Evolutionary conservation across 2,329 filamentous ascomycete genomes (phyloP), one percentile per base, ranked within the genome.

Genomic region (Trichoderma sp.): DNA sequence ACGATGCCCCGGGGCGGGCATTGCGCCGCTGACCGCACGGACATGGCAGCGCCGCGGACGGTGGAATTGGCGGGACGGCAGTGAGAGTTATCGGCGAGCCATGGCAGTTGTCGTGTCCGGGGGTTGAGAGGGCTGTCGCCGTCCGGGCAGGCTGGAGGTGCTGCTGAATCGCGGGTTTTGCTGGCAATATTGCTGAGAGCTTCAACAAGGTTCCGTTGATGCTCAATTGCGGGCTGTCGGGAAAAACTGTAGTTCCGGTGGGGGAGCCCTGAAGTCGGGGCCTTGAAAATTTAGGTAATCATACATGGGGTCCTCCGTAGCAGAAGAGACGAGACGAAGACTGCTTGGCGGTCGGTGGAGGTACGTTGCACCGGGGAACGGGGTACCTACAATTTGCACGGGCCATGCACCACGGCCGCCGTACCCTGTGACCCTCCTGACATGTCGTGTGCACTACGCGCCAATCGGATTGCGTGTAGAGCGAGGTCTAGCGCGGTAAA

Each of bases 1-100:
- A 17, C 63, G 64, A 41, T 70, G 65, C 26, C 65, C 68, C 56
- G 62, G 63, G 70, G 71, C 65, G 68, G 71, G 67, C 74, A 72
- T 57, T 68, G 65, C 52, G 70, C 69, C 64, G 70, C 64, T 52
- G 72, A 70, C 72, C 71, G 70, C 63, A 71, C 71, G 60, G 74
- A 69, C 76, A 78, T 78, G 71, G 71, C 61, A 12, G 28, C 41
- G 17, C 45, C 21, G 30, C 44, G 9, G 39, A 52, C 58, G 43
- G 30, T 10, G 15, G 24, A 17, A 7, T n/a, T 21, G 44, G 12
- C 26, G 26, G 43, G 48, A 50, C 14, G 12, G 28, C 24, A 45
- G 54, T 15, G 28, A n/a, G 7, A 17, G 43, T 39, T 64, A 59
- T 41, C 54, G 43, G 28, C 45, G 43, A 28, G 45, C 54, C 61